These are phyloP conservation scores for Malus asiatica DNA, from an alignment of 306 rosid genomes.

Conservation along the genomic window DNA sequence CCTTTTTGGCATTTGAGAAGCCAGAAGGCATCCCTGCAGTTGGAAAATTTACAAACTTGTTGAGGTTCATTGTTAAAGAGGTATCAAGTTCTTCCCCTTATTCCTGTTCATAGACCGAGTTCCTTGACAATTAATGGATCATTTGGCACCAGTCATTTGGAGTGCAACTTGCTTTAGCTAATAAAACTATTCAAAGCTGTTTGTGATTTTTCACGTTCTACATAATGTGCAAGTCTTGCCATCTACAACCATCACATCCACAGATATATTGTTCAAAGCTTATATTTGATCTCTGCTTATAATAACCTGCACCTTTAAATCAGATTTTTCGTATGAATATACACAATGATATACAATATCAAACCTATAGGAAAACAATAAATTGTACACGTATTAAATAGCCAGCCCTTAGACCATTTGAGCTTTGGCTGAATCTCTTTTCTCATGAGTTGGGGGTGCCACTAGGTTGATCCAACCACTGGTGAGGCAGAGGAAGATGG, in stretches of 20 bases:
- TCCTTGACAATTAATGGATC: background rate
- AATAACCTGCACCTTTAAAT: background rate
- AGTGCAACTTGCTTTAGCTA: background rate
- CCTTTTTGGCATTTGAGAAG: constrained; percentile 83
- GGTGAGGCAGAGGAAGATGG: constrained; percentile 99
- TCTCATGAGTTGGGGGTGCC: constrained; percentile 17
- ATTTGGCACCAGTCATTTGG: background rate
- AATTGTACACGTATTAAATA: too few species aligned
- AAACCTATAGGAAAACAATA: background rate
- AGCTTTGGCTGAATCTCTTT: background rate
- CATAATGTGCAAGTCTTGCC: background rate
- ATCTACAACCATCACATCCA: background rate
- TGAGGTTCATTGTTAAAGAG: constrained; percentile 91
- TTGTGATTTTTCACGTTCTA: background rate
- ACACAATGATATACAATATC: background rate
- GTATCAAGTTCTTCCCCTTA: constrained; percentile 25
- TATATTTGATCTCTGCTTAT: background rate
- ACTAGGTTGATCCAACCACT: constrained; percentile 70
- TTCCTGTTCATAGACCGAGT: background rate
- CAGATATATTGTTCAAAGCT: background rate
- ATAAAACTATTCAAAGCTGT: background rate
- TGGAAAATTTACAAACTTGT: constrained; percentile 75
- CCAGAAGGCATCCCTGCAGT: constrained; percentile 67
- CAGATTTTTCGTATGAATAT: background rate
- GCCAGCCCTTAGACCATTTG: background rate